Percentiles rank a stretch among this genome's conserved stretches.
Evolutionary conservation across 2,329 filamentous ascomycete genomes (phyloP).

Genomic region (Alternaria sp.): DNA sequence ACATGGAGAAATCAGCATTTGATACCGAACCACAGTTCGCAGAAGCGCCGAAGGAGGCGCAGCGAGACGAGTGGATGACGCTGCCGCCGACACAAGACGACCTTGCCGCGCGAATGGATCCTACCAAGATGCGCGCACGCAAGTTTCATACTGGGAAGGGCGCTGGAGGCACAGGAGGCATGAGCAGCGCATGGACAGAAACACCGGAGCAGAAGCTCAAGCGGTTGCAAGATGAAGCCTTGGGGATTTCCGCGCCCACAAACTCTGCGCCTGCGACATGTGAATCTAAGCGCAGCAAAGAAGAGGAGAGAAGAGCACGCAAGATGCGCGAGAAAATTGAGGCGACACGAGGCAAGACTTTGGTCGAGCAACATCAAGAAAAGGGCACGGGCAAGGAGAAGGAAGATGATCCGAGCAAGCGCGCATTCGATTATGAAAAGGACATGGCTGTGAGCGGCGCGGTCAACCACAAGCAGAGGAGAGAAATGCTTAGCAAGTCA

Average conservation of each 20-base stretch:
- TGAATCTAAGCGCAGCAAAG: constrained; percentile 48
- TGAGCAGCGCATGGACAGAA: constrained; percentile 82
- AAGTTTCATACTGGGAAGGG: constrained; percentile 80
- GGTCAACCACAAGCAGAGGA: constrained; percentile 75
- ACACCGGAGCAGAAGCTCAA: constrained; percentile 87
- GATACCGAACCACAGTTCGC: constrained; percentile 44
- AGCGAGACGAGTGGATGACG: constrained; percentile 75
- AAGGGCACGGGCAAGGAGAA: constrained; percentile 68
- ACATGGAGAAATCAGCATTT: constrained; percentile 39
- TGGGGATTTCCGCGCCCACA: constrained; percentile 69
- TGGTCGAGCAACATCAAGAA: constrained; percentile 59
- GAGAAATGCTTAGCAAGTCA: constrained; percentile 80
- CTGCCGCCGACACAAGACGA: constrained; percentile 61
- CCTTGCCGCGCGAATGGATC: constrained; percentile 71
- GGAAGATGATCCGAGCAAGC: constrained; percentile 84
- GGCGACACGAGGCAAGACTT: constrained; percentile 53
- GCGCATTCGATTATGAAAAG: constrained; percentile 90
- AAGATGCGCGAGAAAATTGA: constrained; percentile 66
- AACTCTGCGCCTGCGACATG: constrained; percentile 34
- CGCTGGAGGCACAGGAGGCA: constrained; percentile 59
- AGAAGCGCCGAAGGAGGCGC: constrained; percentile 56
- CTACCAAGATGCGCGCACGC: constrained; percentile 80
- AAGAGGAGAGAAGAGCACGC: constrained; percentile 57
- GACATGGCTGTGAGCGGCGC: constrained; percentile 82
- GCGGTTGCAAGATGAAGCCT: constrained; percentile 79